These are phyloP conservation scores for Hygrocybe coccinea DNA, from an alignment of 768 basidiomycete species.

Conservation along the genomic window DNA sequence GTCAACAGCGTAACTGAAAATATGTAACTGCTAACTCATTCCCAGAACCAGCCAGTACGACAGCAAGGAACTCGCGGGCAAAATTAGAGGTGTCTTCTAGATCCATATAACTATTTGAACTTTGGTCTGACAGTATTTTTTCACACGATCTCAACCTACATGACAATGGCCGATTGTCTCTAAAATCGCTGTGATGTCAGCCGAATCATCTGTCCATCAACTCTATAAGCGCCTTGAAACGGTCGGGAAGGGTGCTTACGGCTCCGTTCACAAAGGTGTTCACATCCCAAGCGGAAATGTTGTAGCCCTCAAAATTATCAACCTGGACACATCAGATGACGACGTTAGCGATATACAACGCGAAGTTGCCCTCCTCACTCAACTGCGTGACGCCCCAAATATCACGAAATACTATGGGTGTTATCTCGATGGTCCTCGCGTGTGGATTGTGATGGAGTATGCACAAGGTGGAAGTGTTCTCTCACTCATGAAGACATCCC, in stretches of 20 bases:
- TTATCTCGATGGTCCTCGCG: slow-evolving; percentile 87
- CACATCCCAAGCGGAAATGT: slow-evolving; percentile 81
- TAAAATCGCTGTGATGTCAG: slow-evolving; percentile 19
- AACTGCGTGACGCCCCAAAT: slow-evolving; percentile 84
- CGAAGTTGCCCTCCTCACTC: slow-evolving; percentile 87
- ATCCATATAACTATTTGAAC: slow-evolving; percentile 61
- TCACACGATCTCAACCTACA: too few species aligned
- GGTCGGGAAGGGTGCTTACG: slow-evolving; percentile 94
- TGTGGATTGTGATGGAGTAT: slow-evolving; percentile 99
- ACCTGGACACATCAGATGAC: slow-evolving; percentile 94
- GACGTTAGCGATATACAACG: slow-evolving; percentile 96
- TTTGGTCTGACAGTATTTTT: too few species aligned
- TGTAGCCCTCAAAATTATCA: slow-evolving; percentile 97
- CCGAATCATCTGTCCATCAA: slow-evolving; percentile 65
- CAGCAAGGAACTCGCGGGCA: slow-evolving; percentile 78
- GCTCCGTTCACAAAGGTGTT: slow-evolving; percentile 88
- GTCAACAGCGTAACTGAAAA: slow-evolving; percentile 14
- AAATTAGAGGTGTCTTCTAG: slow-evolving; percentile 51
- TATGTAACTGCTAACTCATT: slow-evolving; percentile 56
- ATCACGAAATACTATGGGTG: slow-evolving; percentile 97
- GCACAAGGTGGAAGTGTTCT: slow-evolving; percentile 93
- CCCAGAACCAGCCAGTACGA: slow-evolving; percentile 90
- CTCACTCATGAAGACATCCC: slow-evolving; percentile 86
- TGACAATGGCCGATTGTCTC: too few species aligned
- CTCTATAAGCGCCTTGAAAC: slow-evolving; percentile 84